Evolutionary conservation across 2,329 filamentous ascomycete genomes (phyloP), one percentile per base, ranked within the genome.

Genomic region (Diaporthe nobilis): DNA sequence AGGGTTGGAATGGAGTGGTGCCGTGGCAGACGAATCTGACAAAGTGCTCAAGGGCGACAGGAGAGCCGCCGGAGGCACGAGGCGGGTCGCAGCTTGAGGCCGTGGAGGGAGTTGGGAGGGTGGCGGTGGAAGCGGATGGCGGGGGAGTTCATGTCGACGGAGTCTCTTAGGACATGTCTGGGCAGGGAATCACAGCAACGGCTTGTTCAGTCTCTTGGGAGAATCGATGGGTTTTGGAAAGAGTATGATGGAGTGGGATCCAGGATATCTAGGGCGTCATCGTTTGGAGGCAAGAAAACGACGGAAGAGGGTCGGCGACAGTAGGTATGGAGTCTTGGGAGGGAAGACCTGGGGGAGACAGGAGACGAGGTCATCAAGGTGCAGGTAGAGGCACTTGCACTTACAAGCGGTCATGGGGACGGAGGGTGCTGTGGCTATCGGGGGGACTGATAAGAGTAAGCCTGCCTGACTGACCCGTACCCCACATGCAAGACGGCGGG

Each of bases 61-160:
- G 55, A 31, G 15, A 55, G 51, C 20, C 25, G 47, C 34, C 13
- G 37, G 49, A 73, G 4, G 61, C 25, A 51, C 58, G 71, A 47
- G 71, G 71, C 71, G 20, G 58, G 49, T 20, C 57, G 58, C 13
- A 65, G 58, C n/a, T 55, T n/a, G 49, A 71, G 57, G 70, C 73
- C 70, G 70, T 71, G 34, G 70, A 71, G 73, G 58, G 70, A 63
- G 63, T 73, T 63, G 70, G 51, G 47, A 61, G 57, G 60, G 70
- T 42, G 65, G 63, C 65, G 63, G 42, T 77, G 63, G 51, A 67
- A 53, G 63, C 47, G 72, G 63, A 65, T 67, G 55, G 73, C 74
- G 58, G 70, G 63, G 73, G 63, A 75, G 71, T 34, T 75, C 76
- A 77, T 77, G 71, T 73, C 76, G 76, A 71, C 73, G 60, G 74